These are phyloP conservation scores for Epicoccum sorghinum DNA, from an alignment of 2,329 filamentous ascomycete species.

Conservation along the genomic window DNA sequence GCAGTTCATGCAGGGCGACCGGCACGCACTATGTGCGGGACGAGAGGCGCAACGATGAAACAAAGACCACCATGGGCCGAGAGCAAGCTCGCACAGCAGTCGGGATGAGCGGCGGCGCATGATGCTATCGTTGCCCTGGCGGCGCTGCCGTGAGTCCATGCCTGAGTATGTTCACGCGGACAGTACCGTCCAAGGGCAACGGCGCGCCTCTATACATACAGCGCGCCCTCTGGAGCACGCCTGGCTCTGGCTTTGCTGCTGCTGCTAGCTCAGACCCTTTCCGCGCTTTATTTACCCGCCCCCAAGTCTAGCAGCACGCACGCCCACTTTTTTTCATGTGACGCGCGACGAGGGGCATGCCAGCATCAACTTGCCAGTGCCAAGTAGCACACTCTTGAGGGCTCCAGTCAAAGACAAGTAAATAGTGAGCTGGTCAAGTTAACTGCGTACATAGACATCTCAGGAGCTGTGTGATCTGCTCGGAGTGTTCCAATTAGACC, in stretches of 20 bases:
- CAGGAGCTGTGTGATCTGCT: too few relatives aligned
- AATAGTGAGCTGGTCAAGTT: too few relatives aligned
- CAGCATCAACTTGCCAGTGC: too few relatives aligned
- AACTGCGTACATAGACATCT: too few relatives aligned
- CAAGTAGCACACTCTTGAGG: too few relatives aligned
- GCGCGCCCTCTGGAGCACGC: too few relatives aligned
- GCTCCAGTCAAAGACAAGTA: too few relatives aligned
- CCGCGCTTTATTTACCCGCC: constrained; percentile 1
- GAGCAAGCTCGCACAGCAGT: constrained; percentile 1
- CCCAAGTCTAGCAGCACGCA: constrained; percentile 1
- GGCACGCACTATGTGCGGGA: constrained; percentile 16
- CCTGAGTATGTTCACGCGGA: constrained; percentile 14
- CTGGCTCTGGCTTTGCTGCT: not conserved
- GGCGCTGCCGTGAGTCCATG: constrained; percentile 4
- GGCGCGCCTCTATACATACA: not conserved
- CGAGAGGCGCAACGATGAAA: constrained; percentile 6
- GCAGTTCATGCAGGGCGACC: constrained; percentile 25
- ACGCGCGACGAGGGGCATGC: not conserved
- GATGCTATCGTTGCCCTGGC: constrained; percentile 9
- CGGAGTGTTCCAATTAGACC: too few relatives aligned
- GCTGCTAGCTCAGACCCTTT: constrained; percentile 1
- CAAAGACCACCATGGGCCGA: constrained; percentile 4
- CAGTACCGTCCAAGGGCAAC: constrained; percentile 5
- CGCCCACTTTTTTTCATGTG: constrained; percentile 12
- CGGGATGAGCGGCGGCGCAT: not conserved